Evolutionary conservation across 768 basidiomycete genomes (phyloP), one percentile per base, ranked within the genome.

Genomic region (Hebeloma cylindrosporum): DNA sequence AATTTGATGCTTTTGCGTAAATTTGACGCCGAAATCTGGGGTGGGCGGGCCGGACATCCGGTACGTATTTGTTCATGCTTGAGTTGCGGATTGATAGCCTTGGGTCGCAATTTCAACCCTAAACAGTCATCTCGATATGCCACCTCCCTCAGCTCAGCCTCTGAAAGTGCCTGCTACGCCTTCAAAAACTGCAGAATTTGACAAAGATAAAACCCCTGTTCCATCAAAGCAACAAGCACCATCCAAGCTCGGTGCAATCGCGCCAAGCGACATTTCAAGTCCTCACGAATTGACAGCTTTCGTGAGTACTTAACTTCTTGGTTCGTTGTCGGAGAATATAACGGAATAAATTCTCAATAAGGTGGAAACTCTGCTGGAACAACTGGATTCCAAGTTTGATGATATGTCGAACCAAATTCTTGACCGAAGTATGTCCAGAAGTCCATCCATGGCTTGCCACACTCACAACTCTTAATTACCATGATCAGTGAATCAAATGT

Each of bases 211-310:
- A 56, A 80, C 78, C n/a, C 77, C 79, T 18, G 71, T 76, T 8
- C 60, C 70, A n/a, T 59, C 58, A 43, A 79, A 75, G 51, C 72
- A 72, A 41, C 46, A 65, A 17, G 59, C 60, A 1, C 56, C 67
- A 16, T 63, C 68, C 7, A 75, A 72, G 54, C 56, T 66, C 30
- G 66, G 75, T 3, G 63, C 61, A 38, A 68, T 67, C 44, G 70
- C 60, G 38, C 70, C 67, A 22, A 71, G 71, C 45, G 88, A 93
- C 54, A 91, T 91, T 26, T 91, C 93, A 2, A 92, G 89, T 58
- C 93, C 93, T 1, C 93, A 94, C 62, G 93, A 96, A 63, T 67
- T 96, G 52, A 95, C 93, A 22, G 91, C 91, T 16, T 96, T 93
- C 67, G 93, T 96, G 61, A 66, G 88, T 77, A 22, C 38, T 47